Conservation (phyloP, 768 basidiomycete species). For the Phaffia tasmanica region DNA sequence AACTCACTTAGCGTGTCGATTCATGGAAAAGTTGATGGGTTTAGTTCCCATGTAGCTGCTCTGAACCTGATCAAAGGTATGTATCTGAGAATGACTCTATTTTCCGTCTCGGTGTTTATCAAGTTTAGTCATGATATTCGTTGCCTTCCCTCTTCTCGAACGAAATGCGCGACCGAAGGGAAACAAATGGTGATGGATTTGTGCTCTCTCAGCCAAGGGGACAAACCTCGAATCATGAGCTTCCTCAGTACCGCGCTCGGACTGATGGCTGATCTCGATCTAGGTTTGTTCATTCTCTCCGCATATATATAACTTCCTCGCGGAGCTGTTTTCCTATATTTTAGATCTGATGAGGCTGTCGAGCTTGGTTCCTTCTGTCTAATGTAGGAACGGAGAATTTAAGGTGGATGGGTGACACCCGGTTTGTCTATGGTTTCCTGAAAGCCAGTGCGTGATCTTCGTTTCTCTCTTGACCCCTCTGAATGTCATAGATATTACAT, state of each 20-base stretch:
- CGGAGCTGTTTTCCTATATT: slow-evolving; percentile 28
- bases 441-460: slow-evolving; percentile 26
- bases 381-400: slow-evolving; percentile 35
- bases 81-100: neutral
- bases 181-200: slow-evolving; percentile 33
- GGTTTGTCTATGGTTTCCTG: slow-evolving; percentile 36
- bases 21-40: slow-evolving; percentile 34
- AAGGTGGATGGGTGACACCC: slow-evolving; percentile 38
- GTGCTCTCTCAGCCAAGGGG: slow-evolving; percentile 31
- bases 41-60: slow-evolving; percentile 34
- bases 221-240: slow-evolving; percentile 27
- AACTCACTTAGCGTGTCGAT: slow-evolving; percentile 10
- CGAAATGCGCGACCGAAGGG: slow-evolving; percentile 12
- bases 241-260: slow-evolving; percentile 35
- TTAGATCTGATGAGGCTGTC: neutral
- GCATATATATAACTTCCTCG: neutral
- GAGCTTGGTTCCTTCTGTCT: no score
- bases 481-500: no score
- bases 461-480: neutral
- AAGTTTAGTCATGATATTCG: neutral
- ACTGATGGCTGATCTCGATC: slow-evolving; percentile 31
- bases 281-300: slow-evolving; percentile 17
- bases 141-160: no score
- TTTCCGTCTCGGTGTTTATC: neutral
- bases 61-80: slow-evolving; percentile 38